A percentile compares a stretch with the other conserved stretches of the same genome.
Evolutionary conservation across 257 asterid genomes (phyloP).

Genomic region (Coffea canephora): DNA sequence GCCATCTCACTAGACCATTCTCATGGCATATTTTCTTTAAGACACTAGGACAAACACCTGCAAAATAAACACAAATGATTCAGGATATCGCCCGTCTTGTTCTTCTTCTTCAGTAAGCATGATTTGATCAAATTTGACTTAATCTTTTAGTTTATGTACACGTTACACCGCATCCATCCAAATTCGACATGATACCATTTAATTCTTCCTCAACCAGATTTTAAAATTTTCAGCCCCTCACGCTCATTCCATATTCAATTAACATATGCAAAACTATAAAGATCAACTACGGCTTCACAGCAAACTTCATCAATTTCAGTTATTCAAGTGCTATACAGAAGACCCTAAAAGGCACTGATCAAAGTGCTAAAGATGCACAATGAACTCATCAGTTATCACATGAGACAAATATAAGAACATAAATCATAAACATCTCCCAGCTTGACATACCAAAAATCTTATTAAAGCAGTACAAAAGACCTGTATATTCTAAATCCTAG

Average conservation of each 20-base stretch:
- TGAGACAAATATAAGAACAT: too few species aligned
- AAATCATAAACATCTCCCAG: background rate
- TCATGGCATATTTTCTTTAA: constrained; percentile 62
- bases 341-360: background rate
- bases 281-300: background rate
- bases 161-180: background rate
- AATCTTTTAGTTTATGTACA: background rate
- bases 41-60: constrained; percentile 65
- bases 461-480: background rate
- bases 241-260: background rate
- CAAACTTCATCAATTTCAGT: background rate
- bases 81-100: background rate
- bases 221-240: background rate
- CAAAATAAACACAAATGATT: constrained; percentile 17
- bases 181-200: background rate
- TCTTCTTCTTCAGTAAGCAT: background rate
- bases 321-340: background rate
- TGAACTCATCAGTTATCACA: background rate
- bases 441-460: background rate
- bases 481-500: background rate
- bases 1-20: constrained; percentile 68
- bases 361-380: background rate
- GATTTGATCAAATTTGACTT: background rate
- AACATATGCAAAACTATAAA: background rate
- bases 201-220: background rate